phyloP scores from a whole-genome alignment of 2,329 filamentous ascomycete genomes.

The Botrytis paeoniae region DNA sequence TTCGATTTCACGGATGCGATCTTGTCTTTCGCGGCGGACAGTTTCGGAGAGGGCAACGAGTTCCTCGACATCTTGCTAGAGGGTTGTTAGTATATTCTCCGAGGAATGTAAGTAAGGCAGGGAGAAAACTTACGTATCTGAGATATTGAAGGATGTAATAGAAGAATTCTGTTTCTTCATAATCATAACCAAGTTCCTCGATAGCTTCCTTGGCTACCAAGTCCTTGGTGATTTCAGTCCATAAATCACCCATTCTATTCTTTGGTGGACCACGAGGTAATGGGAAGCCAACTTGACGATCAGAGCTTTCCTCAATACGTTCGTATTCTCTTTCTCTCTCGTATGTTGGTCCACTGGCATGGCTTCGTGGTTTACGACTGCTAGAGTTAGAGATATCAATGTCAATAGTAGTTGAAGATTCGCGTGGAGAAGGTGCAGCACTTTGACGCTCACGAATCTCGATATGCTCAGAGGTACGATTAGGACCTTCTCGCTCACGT shows the following conservation, averaged over 20 bases:
- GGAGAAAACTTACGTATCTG: constrained; percentile 65
- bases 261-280: constrained; percentile 29
- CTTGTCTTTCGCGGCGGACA: constrained; percentile 63
- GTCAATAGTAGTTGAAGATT: constrained; percentile 30
- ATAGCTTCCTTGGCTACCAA: constrained; percentile 84
- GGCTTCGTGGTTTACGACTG: constrained; percentile 16
- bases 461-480: constrained; percentile 24
- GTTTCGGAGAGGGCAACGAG: constrained; percentile 80
- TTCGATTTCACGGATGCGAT: constrained; percentile 52
- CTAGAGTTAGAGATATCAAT: constrained; percentile 34
- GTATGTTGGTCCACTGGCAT: constrained; percentile 23
- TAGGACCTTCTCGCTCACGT: constrained; percentile 14
- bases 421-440: constrained; percentile 20
- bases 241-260: constrained; percentile 60
- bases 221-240: constrained; percentile 97
- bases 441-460: constrained; percentile 31
- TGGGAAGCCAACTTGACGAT: constrained; percentile 44
- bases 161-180: constrained; percentile 83
- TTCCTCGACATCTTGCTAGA: constrained; percentile 79
- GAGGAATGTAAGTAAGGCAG: not conserved
- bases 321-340: constrained; percentile 42
- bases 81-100: constrained; percentile 37
- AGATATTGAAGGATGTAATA: constrained; percentile 94
- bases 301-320: constrained; percentile 50
- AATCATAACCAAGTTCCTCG: constrained; percentile 79